Evolutionary conservation across 2,329 filamentous ascomycete genomes (phyloP).

Genomic region (Fusarium annulatum): DNA sequence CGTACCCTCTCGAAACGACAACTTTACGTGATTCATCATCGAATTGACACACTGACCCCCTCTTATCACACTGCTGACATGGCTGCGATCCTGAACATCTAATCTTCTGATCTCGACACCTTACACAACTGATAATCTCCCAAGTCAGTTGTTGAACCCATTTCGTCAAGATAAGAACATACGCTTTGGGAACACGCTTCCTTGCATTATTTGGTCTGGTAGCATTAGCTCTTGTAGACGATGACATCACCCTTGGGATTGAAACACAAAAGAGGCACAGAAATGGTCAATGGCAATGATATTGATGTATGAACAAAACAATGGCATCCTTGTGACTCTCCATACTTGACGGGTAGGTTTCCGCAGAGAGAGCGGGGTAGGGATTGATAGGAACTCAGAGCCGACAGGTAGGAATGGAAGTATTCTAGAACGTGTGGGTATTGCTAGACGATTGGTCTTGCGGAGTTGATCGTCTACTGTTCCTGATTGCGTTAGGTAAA

Average conservation of each 20-base stretch:
- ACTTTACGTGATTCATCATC: conserved; percentile 32
- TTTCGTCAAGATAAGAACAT: not conserved
- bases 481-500: conserved; percentile 25
- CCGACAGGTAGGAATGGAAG: conserved; percentile 3
- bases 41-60: conserved; percentile 17
- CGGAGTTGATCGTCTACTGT: conserved; percentile 33
- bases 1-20: conserved; percentile 30
- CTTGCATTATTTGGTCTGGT: conserved; percentile 22
- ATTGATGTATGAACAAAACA: conserved; percentile 8
- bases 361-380: conserved; percentile 20
- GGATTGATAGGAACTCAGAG: conserved; percentile 4
- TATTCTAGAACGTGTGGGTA: conserved; percentile 26
- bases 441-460: conserved; percentile 1
- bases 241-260: conserved; percentile 5
- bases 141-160: not conserved
- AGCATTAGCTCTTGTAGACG: conserved; percentile 6
- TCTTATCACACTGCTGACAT: conserved; percentile 34
- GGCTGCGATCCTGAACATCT: conserved; percentile 29
- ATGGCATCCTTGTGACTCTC: not conserved
- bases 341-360: not conserved
- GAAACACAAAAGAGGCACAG: not conserved
- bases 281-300: not conserved
- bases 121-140: conserved; percentile 20
- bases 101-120: conserved; percentile 37
- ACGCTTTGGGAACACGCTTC: conserved; percentile 34